These are phyloP conservation scores for Chimonanthus salicifolius DNA, from an alignment of 164 flowering plant species.

Conservation along the genomic window DNA sequence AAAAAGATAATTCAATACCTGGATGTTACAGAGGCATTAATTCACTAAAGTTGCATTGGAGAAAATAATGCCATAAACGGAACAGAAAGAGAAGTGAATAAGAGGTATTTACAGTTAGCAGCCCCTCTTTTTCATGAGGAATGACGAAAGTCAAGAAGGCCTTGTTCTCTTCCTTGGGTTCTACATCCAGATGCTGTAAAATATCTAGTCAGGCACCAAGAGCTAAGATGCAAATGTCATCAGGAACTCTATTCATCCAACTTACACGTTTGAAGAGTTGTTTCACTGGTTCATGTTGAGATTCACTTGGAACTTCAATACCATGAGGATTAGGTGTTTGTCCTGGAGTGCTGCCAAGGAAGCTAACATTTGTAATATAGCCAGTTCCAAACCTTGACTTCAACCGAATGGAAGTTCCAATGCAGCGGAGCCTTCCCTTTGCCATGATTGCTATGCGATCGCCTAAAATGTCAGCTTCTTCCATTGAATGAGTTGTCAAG, in stretches of 20 bases:
- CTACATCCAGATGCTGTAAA: slow-evolving; percentile 62
- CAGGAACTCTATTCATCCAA: background rate
- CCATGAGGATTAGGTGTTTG: slow-evolving; percentile 25
- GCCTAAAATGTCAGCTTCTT: slow-evolving; percentile 93
- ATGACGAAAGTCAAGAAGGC: slow-evolving; percentile 74
- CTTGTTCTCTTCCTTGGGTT: slow-evolving; percentile 80
- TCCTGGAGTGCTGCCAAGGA: slow-evolving; percentile 29
- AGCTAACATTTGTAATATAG: slow-evolving; percentile 71
- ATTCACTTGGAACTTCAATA: slow-evolving; percentile 13
- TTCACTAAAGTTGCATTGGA: background rate
- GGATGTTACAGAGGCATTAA: background rate
- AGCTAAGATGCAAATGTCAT: background rate
- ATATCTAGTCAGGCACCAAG: slow-evolving; percentile 19
- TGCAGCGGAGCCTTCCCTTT: slow-evolving; percentile 93
- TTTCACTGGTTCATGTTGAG: slow-evolving; percentile 58
- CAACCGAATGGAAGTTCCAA: slow-evolving; percentile 91
- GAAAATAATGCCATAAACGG: no score
- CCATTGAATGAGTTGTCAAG: slow-evolving; percentile 98
- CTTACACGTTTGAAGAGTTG: slow-evolving; percentile 71
- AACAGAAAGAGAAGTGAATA: background rate
- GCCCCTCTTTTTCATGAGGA: slow-evolving; percentile 70
- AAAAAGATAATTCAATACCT: background rate
- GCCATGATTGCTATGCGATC: slow-evolving; percentile 98
- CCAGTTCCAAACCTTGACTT: slow-evolving; percentile 93
- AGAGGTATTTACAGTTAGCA: slow-evolving; percentile 45